Evolutionary conservation across 805 yeast species (phyloP).

Genomic region (Ogataea methanolica): DNA sequence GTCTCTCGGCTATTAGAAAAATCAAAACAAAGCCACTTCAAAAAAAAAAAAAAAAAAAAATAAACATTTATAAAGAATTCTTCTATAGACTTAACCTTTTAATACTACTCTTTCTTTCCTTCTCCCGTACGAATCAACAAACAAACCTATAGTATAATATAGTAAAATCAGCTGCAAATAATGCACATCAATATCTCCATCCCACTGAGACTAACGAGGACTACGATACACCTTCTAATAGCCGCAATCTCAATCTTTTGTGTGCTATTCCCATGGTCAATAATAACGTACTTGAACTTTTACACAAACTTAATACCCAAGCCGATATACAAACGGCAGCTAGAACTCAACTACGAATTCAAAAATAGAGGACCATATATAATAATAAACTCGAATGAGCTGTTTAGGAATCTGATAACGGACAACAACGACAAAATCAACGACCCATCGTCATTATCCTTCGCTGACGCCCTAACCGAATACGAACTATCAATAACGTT

Average conservation of each 20-base stretch:
- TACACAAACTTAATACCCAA: constrained; percentile 27
- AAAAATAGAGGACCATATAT: constrained; percentile 20
- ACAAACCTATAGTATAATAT: too few species aligned
- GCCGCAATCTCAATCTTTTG: constrained; percentile 14
- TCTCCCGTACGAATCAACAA: too few species aligned
- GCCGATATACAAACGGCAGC: constrained; percentile 10
- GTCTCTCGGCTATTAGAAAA: constrained; percentile 33
- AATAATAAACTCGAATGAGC: constrained; percentile 16
- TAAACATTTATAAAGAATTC: background rate
- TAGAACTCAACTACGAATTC: constrained; percentile 19
- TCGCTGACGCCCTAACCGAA: constrained; percentile 1
- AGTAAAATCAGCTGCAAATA: too few species aligned
- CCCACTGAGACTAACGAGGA: constrained; percentile 22
- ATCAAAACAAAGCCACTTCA: background rate
- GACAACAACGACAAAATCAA: background rate
- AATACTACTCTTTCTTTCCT: too few species aligned
- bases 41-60: background rate
- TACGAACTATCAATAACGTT: background rate
- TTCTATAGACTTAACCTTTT: background rate
- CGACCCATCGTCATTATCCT: background rate
- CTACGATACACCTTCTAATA: constrained; percentile 12
- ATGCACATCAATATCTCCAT: constrained; percentile 21
- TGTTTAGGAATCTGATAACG: constrained; percentile 9
- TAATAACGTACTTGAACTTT: constrained; percentile 28
- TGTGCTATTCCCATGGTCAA: constrained; percentile 30